phyloP scores from a whole-genome alignment of 1,139 yeast genomes.

The Pichia sp. region DNA sequence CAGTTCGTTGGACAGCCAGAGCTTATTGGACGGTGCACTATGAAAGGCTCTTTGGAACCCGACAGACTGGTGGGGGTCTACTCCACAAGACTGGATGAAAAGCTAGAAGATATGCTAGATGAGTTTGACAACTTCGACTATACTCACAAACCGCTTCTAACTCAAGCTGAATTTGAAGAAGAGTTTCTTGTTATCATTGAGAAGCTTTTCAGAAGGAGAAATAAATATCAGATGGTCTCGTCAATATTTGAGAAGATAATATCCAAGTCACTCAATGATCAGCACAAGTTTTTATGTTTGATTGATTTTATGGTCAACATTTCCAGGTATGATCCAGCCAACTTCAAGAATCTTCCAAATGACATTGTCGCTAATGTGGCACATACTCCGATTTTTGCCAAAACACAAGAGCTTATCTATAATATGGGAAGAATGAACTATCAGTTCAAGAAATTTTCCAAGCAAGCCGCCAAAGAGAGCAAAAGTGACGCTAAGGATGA shows the following conservation, averaged over 20 bases:
- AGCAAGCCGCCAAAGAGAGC: background rate
- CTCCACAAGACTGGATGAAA: slow-evolving; percentile 12
- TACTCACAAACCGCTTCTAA: slow-evolving; percentile 21
- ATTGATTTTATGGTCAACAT: slow-evolving; percentile 25
- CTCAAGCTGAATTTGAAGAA: slow-evolving; percentile 24
- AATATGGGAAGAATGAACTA: slow-evolving; percentile 24
- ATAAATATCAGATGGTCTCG: slow-evolving; percentile 17
- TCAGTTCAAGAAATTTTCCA: slow-evolving; percentile 15
- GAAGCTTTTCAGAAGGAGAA: slow-evolving; percentile 17
- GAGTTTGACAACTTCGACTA: slow-evolving; percentile 22
- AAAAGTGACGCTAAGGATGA: no score
- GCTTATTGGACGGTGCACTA: background rate
- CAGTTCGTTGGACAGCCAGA: no score
- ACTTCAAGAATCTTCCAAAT: slow-evolving; percentile 23
- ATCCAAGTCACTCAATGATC: slow-evolving; percentile 6
- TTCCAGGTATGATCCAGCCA: slow-evolving; percentile 21
- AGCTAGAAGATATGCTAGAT: slow-evolving; percentile 20
- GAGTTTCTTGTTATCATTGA: slow-evolving; percentile 18
- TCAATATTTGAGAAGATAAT: slow-evolving; percentile 20
- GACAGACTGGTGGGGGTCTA: slow-evolving; percentile 3
- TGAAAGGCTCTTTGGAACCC: background rate
- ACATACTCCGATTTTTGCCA: slow-evolving; percentile 14
- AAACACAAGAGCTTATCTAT: slow-evolving; percentile 15
- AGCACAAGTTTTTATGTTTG: slow-evolving; percentile 21
- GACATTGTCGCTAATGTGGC: slow-evolving; percentile 19